A percentile compares a stretch with the other conserved stretches of the same genome.
Conservation (phyloP, 2,329 filamentous ascomycete genomes). For the Lecanoromycetidae sp. region DNA sequence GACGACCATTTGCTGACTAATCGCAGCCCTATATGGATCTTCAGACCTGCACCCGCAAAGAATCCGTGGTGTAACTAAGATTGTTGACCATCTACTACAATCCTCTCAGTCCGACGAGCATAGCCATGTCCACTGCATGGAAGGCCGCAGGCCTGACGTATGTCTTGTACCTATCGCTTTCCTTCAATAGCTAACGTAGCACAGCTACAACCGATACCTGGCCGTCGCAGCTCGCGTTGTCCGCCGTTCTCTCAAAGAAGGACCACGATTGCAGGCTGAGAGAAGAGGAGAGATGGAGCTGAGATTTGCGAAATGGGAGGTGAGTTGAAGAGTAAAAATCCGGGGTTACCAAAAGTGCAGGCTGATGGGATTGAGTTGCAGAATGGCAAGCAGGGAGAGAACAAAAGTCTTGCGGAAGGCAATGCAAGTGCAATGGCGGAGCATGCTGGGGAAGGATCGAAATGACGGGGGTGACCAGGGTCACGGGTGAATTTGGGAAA, state of each 20-base stretch:
- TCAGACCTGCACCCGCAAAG: neutral
- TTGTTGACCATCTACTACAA: neutral
- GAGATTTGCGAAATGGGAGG: conserved; percentile 89
- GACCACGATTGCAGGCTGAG: conserved; percentile 76
- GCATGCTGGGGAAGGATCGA: conserved; percentile 31
- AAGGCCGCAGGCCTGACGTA: conserved; percentile 96
- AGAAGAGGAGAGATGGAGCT: conserved; percentile 81
- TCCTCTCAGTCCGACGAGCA: neutral
- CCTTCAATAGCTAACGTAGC: conserved; percentile 15
- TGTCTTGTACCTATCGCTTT: conserved; percentile 30
- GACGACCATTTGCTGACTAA: too few relatives aligned
- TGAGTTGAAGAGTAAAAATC: conserved; percentile 42
- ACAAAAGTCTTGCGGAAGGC: conserved; percentile 54
- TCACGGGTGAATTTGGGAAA: neutral
- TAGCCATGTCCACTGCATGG: conserved; percentile 91
- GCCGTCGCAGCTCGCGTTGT: conserved; percentile 87
- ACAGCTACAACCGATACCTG: conserved; percentile 99
- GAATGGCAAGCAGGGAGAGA: conserved; percentile 93
- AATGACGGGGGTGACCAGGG: too few relatives aligned
- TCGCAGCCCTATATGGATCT: too few relatives aligned
- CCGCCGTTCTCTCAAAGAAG: conserved; percentile 93
- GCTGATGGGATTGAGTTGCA: conserved; percentile 37
- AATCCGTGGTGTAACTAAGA: neutral
- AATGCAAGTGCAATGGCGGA: conserved; percentile 39
- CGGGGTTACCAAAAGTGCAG: neutral